These are phyloP conservation scores for Echinosophora koreensis DNA, from an alignment of 306 rosid genomes.

Conservation along the genomic window DNA sequence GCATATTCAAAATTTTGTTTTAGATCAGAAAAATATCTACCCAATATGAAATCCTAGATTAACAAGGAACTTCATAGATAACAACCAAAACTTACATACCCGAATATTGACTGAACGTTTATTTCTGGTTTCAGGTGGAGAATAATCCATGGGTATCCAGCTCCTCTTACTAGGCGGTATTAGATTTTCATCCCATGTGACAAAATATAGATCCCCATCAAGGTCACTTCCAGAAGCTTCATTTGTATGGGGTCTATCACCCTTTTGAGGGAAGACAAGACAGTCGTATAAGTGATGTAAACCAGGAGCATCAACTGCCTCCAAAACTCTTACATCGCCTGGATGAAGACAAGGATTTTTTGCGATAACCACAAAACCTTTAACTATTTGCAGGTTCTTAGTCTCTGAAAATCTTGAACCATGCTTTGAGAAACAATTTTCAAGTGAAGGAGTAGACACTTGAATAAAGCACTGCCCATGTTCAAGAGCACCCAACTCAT, in stretches of 20 bases:
- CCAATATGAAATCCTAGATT: background rate
- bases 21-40: slow-evolving; percentile 34
- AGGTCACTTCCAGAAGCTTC: slow-evolving; percentile 99
- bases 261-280: slow-evolving; percentile 89
- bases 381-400: slow-evolving; percentile 62
- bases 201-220: slow-evolving; percentile 93
- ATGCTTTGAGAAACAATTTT: slow-evolving; percentile 83
- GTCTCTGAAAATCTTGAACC: slow-evolving; percentile 72
- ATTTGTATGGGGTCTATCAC: slow-evolving; percentile 86
- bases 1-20: slow-evolving; percentile 25
- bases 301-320: slow-evolving; percentile 84
- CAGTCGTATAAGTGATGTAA: slow-evolving; percentile 86
- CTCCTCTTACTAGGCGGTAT: slow-evolving; percentile 89
- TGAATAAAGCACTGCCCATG: slow-evolving; percentile 89
- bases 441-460: slow-evolving; percentile 77
- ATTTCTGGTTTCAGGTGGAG: slow-evolving; percentile 54
- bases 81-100: slow-evolving; percentile 53
- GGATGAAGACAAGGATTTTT: slow-evolving; percentile 98
- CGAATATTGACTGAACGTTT: slow-evolving; percentile 49
- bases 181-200: slow-evolving; percentile 88
- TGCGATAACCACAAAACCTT: slow-evolving; percentile 74
- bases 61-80: slow-evolving; percentile 31
- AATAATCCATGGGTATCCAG: slow-evolving; percentile 77
- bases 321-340: slow-evolving; percentile 85
- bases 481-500: slow-evolving; percentile 74